Base-by-base conservation (phyloP, 345 rosid species). In the Populus pruinosa region DNA sequence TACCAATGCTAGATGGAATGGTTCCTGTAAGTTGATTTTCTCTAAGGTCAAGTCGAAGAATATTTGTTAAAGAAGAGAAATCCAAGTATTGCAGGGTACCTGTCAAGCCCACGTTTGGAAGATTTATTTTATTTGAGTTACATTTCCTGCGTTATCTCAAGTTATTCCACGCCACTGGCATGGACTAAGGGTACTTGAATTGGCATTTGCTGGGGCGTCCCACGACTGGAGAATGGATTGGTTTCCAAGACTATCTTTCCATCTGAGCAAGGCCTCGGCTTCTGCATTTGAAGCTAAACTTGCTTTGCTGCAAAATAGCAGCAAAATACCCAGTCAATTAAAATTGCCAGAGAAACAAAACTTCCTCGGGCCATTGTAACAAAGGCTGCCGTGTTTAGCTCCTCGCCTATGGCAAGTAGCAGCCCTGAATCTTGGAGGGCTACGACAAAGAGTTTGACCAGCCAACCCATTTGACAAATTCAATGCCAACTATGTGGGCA, bases 51-150 rank as follows among this genome's bases (percentile, higher is more conserved):
- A 79, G 69, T 6, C 78, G 73, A 23, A 73, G 70, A 6, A 83
- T 81, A 44, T 79, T 73, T 8, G 80, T 78, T 44, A 83, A 79
- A 23, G 80, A 76, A 69, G 76, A 68, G 73, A 83, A 79, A 72
- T 64, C 71, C 1, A 83, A 69, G 64, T 25, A 1, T n/a, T 79
- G 68, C 20, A 83, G 82, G 23, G 80, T 76, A 73, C 85, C 82
- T 71, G 25, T 62, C 36, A 83, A n/a, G 59, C 74, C 77, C 14
- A 61, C 35, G 67, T 66, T 33, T 1, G 81, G 49, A 49, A 78
- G 75, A 64, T 43, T 82, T 55, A 83, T 71, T 43, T 82, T 55
- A 83, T 71, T 72, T 76, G 72, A 8, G 44, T 67, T 10, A 79
- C 72, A 61, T 63, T 76, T 17, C 78, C 74, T 17, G 79, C 43